phyloP scores from a whole-genome alignment of 768 basidiomycete species.

The Boletellus sp. region DNA sequence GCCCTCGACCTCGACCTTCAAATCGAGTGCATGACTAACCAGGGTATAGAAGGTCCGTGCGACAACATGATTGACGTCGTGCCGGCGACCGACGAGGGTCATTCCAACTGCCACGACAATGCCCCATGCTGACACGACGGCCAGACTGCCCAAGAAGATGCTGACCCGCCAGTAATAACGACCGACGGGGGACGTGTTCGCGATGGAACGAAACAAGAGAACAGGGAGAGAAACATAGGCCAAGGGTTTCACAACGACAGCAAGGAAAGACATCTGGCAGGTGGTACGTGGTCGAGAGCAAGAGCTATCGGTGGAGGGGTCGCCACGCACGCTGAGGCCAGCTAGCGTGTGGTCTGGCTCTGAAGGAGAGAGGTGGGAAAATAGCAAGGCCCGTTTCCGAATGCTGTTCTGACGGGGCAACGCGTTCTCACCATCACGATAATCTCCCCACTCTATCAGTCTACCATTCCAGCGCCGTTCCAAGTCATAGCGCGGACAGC shows the following conservation, averaged over 20 bases:
- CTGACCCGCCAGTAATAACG: constrained; percentile 71
- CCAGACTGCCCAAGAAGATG: constrained; percentile 70
- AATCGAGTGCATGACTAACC: constrained; percentile 58
- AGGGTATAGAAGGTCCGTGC: constrained; percentile 79
- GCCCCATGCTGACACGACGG: constrained; percentile 68
- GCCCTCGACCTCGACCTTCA: constrained; percentile 79
- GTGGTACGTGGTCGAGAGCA: constrained; percentile 11
- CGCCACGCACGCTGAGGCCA: constrained; percentile 25
- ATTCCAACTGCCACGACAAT: constrained; percentile 64
- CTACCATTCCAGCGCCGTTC: too few relatives aligned
- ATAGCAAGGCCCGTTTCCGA: constrained; percentile 4
- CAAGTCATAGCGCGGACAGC: too few relatives aligned
- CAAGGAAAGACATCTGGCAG: constrained; percentile 58
- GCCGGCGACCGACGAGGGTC: constrained; percentile 61
- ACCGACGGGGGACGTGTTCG: constrained; percentile 50
- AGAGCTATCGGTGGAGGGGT: constrained; percentile 9
- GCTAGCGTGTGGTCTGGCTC: constrained; percentile 20
- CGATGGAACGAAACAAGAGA: constrained; percentile 58
- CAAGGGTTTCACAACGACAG: constrained; percentile 60
- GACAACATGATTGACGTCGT: constrained; percentile 79
- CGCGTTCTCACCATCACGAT: too few relatives aligned
- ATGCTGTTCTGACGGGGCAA: neutral
- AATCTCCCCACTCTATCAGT: too few relatives aligned
- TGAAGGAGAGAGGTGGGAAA: constrained; percentile 31
- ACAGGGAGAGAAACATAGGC: constrained; percentile 76